These are phyloP conservation scores for Eucalyptus camaldulensis DNA, from an alignment of 345 rosid species.

Conservation along the genomic window DNA sequence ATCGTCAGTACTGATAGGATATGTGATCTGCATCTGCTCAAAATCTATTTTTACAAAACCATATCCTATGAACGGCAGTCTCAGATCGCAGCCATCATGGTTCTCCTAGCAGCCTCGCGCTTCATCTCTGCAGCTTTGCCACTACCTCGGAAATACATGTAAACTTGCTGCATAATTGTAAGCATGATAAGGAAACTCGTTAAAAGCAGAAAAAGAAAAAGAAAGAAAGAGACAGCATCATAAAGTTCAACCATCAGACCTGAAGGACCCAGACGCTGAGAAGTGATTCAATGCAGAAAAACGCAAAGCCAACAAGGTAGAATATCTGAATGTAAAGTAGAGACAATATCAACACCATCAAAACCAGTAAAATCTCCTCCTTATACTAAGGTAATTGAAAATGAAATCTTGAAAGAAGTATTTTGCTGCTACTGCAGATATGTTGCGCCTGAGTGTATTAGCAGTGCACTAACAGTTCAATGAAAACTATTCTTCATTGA, in stretches of 20 bases:
- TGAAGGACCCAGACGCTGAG: slow-evolving; percentile 98
- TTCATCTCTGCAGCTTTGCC: slow-evolving; percentile 43
- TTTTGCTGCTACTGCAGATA: not conserved
- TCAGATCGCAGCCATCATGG: slow-evolving; percentile 16
- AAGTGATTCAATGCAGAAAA: slow-evolving; percentile 63
- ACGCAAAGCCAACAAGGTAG: slow-evolving; percentile 79
- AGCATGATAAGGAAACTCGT: not conserved
- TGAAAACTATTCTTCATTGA: not conserved
- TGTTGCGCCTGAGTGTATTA: not conserved
- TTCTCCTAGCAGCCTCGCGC: slow-evolving; percentile 31
- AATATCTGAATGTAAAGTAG: slow-evolving; percentile 45
- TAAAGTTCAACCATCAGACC: slow-evolving; percentile 26
- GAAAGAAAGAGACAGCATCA: not conserved
- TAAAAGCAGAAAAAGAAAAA: not conserved
- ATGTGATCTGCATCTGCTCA: not conserved
- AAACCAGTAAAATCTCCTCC: not conserved
- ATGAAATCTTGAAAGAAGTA: not conserved
- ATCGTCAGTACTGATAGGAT: not conserved
- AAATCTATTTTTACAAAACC: not conserved
- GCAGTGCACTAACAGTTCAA: not conserved
- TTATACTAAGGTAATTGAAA: not conserved
- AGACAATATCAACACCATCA: not conserved
- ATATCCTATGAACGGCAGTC: not conserved
- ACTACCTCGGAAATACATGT: slow-evolving; percentile 49
- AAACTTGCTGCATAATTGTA: slow-evolving; percentile 60